These are phyloP conservation scores for Ceriops zippeliana DNA, from an alignment of 345 rosid species.

Conservation along the genomic window DNA sequence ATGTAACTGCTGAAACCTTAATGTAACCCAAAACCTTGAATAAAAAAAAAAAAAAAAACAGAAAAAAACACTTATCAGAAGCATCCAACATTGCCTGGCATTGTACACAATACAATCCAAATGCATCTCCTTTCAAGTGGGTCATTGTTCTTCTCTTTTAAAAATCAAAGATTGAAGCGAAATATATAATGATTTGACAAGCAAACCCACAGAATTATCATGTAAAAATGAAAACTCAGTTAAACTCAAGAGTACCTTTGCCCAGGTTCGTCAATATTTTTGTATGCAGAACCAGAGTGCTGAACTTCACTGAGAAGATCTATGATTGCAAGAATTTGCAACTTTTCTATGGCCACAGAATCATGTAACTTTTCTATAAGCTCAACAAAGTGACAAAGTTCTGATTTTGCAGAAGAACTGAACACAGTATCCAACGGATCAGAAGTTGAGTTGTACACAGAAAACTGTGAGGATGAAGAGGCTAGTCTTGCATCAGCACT, in stretches of 20 bases:
- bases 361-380: conserved; percentile 49
- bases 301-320: conserved; percentile 73
- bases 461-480: conserved; percentile 43
- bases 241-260: conserved; percentile 50
- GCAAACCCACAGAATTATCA: background rate
- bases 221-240: conserved; percentile 3
- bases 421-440: conserved; percentile 33
- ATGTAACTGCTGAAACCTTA: conserved; percentile 66
- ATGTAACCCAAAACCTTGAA: conserved; percentile 79
- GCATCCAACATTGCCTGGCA: background rate
- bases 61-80: background rate
- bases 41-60: conserved; percentile 16
- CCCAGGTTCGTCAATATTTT: conserved; percentile 84
- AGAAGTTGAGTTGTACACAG: conserved; percentile 32
- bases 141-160: background rate
- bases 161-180: background rate
- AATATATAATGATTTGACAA: background rate
- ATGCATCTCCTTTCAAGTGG: background rate
- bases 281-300: conserved; percentile 62
- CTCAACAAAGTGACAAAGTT: conserved; percentile 48
- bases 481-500: conserved; percentile 44
- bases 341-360: conserved; percentile 47
- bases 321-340: conserved; percentile 60
- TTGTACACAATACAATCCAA: background rate
- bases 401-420: conserved; percentile 43